These are phyloP conservation scores for Paramecium pentaurelia DNA, from an alignment of 73 alveolate species.

Conservation along the genomic window DNA sequence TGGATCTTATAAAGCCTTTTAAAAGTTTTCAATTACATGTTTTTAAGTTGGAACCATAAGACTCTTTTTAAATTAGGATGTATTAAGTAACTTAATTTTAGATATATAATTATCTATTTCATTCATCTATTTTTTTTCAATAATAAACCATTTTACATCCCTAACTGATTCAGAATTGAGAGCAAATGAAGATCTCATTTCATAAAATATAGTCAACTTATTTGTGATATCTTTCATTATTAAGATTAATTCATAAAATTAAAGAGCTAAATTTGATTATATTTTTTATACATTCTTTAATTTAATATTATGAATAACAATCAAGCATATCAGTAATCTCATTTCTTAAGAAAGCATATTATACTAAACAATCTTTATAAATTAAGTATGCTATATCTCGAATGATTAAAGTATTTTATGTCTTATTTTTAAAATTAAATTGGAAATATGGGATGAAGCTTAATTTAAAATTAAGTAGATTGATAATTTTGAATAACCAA, in stretches of 20 bases:
- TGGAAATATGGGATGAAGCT: background rate
- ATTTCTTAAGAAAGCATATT: background rate
- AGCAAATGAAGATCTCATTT: background rate
- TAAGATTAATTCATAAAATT: background rate
- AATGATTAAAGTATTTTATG: background rate
- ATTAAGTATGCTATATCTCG: conserved; percentile 5
- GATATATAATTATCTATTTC: conserved; percentile 23
- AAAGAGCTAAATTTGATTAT: background rate
- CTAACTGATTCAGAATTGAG: conserved; percentile 35
- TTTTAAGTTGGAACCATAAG: background rate
- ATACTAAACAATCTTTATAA: conserved; percentile 16
- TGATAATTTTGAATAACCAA: conserved; percentile 22
- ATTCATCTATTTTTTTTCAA: background rate
- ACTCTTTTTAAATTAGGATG: background rate
- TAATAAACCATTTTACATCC: background rate
- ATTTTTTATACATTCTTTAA: background rate
- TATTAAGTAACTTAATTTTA: background rate
- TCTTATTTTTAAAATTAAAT: background rate
- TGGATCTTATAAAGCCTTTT: background rate
- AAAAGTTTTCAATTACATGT: background rate
- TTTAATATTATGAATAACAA: background rate
- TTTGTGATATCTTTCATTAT: background rate
- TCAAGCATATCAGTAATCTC: conserved; percentile 32
- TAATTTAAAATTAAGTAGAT: conserved; percentile 5
- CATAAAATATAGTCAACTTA: background rate